Evolutionary conservation across 2,329 filamentous ascomycete genomes (phyloP).

Genomic region (Cylindrodendrum hubeiense): DNA sequence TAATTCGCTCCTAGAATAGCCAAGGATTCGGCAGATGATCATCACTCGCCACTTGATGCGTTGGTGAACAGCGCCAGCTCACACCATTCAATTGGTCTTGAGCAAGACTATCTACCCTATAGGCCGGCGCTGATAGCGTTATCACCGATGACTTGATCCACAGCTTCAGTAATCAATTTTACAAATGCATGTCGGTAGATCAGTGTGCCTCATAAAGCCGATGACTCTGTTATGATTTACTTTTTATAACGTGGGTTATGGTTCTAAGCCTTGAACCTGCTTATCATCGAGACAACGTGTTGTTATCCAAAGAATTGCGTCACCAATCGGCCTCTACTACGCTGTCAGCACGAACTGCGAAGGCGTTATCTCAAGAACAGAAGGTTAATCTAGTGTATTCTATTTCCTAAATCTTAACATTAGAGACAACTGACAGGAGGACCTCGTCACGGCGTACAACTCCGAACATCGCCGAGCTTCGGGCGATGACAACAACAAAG

Average conservation of each 20-base stretch:
- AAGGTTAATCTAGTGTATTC: no score
- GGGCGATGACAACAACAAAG: background rate
- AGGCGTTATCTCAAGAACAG: no score
- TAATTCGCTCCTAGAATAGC: background rate
- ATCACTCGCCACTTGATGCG: conserved; percentile 4
- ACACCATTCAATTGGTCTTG: background rate
- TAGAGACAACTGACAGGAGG: no score
- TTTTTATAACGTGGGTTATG: background rate
- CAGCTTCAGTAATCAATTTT: background rate
- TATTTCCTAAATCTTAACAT: no score
- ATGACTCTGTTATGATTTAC: background rate
- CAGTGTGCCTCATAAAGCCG: background rate
- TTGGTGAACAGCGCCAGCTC: conserved; percentile 21
- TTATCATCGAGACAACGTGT: no score
- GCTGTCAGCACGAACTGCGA: no score
- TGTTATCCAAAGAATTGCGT: no score
- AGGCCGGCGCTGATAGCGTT: background rate
- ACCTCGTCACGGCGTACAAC: no score
- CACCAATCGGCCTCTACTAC: no score
- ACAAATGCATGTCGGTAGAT: background rate
- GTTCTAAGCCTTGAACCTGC: no score
- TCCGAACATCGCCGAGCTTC: conserved; percentile 19
- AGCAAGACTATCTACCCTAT: background rate
- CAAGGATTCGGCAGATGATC: conserved; percentile 17
- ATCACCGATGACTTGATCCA: background rate